phyloP scores from a whole-genome alignment of 768 basidiomycete genomes.

The Flagelloscypha sp. region DNA sequence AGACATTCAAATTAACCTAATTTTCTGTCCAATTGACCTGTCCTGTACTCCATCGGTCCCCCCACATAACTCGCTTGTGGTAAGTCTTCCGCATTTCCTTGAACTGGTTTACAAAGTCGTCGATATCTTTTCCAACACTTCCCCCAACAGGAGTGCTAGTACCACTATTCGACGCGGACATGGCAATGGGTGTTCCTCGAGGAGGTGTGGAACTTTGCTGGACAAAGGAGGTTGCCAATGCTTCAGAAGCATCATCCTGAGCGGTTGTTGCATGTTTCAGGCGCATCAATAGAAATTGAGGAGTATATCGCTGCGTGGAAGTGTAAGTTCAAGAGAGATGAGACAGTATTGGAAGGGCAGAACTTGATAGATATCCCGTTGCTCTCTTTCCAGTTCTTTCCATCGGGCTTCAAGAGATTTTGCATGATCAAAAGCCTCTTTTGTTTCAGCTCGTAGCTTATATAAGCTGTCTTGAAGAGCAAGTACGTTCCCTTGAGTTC shows the following conservation, averaged over 20 bases:
- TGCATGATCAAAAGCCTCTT: slow-evolving; percentile 83
- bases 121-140: slow-evolving; percentile 59
- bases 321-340: neutral
- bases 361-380: slow-evolving; percentile 87
- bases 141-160: slow-evolving; percentile 31
- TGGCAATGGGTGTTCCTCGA: neutral
- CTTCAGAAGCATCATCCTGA: slow-evolving; percentile 86
- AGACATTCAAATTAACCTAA: no score
- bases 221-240: slow-evolving; percentile 75
- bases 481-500: slow-evolving; percentile 62
- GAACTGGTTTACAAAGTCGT: slow-evolving; percentile 84
- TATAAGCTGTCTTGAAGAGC: slow-evolving; percentile 71
- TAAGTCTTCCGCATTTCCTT: slow-evolving; percentile 83
- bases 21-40: slow-evolving; percentile 83
- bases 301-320: slow-evolving; percentile 59
- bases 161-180: slow-evolving; percentile 16
- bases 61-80: slow-evolving; percentile 89
- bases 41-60: slow-evolving; percentile 76
- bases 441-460: slow-evolving; percentile 69
- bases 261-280: slow-evolving; percentile 81
- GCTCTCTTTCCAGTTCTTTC: slow-evolving; percentile 83
- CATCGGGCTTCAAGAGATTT: slow-evolving; percentile 73
- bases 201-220: slow-evolving; percentile 34
- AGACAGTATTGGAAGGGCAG: slow-evolving; percentile 8
- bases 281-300: slow-evolving; percentile 83